Evolutionary conservation across 1,284 basidiomycete species (phyloP), one percentile per base, ranked within the genome.

Genomic region (Ceratobasidium sp.): DNA sequence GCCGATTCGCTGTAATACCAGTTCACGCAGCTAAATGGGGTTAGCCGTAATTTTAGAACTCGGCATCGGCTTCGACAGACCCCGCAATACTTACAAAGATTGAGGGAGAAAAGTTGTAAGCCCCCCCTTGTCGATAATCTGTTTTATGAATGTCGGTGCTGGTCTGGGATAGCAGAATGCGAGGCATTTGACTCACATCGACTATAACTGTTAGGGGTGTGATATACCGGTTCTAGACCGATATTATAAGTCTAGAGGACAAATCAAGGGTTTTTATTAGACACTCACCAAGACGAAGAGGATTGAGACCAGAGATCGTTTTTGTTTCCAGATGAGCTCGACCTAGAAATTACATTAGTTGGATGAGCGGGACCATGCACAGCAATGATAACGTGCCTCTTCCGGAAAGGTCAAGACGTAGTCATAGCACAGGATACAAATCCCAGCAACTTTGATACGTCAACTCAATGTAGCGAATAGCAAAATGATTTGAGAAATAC

Each of bases 391-490:
- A n/a, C 60, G 29, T 41, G 80, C 71, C 75, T 81, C 80, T 50
- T 79, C 76, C 7, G 48, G 48, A 31, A 81, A 73, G 2, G 80
- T 81, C 31, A 81, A 48, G 33, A 75, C 53, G 54, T 79, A 79
- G 66, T 81, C 80, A 45, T 80, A 81, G 11, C 80, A 47, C 11
- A 80, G 29, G 11, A 76, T 47, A n/a, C 73, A 76, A 29, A 79
- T 59, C 15, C 78, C 77, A 44, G 62, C 74, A 33, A 75, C 80
- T 80, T 48, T 41, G n/a, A 44, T 29, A 44, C n/a, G 22, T 50
- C 36, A 41, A 41, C 11, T 41, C 11, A 41, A 11, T 41, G 11
- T 41, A 41, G 36, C 36, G 36, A 4, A 11, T 22, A 66, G 29
- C 63, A 44, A 66, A 66, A 29, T 33, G 19, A 50, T 44, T 41